Base-by-base conservation (phyloP, 495 filamentous ascomycete genomes). In the Pyrenopolyporus hunteri region DNA sequence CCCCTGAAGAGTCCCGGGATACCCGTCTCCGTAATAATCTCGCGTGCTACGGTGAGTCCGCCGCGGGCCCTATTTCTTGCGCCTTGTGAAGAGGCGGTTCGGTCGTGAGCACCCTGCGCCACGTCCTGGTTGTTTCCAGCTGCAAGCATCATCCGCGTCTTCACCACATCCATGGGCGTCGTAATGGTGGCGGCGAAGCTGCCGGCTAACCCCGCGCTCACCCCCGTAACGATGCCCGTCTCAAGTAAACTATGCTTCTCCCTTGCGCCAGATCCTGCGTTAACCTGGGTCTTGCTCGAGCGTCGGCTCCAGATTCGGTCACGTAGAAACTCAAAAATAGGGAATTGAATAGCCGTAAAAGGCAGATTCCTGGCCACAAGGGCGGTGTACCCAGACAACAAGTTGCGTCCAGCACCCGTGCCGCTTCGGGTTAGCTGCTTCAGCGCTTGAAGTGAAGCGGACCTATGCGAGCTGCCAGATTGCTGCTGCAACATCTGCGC, bases 281-380 rank as follows among this genome's bases (percentile, higher is more conserved):
- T 59, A 13, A 32, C 39, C 0, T 19, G 40, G 22, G 63, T 32
- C 1, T 35, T 26, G 16, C 59, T 62, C 13, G 68, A 62, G 20
- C 74, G 64, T 35, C 66, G 59, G 3, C 67, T 25, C 74, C 77
- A 76, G 8, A 80, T 59, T 4, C 45, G 42, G 14, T 40, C 66
- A 32, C 82, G 87, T 32, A 90, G 44, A 56, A 78, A 78, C 74
- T 96, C 92, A 66, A 93, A 96, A 62, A 95, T 74, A 9, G 92
- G 92, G 64, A 96, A 97, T 63, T 96, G 91, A 63, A 96, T 75
- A 4, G 89, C 90, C 11, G 91, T 95, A 59, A 91, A 94, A 0
- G 91, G 93, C 10, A 97, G 65, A 66, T 96, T 96, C 2, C 93
- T 77, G 1, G 88, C 86, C 4, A 88, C 85, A 1, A 96, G 80